Evolutionary conservation across 805 yeast species (phyloP).

Genomic region (Ogataea populi-albae): DNA sequence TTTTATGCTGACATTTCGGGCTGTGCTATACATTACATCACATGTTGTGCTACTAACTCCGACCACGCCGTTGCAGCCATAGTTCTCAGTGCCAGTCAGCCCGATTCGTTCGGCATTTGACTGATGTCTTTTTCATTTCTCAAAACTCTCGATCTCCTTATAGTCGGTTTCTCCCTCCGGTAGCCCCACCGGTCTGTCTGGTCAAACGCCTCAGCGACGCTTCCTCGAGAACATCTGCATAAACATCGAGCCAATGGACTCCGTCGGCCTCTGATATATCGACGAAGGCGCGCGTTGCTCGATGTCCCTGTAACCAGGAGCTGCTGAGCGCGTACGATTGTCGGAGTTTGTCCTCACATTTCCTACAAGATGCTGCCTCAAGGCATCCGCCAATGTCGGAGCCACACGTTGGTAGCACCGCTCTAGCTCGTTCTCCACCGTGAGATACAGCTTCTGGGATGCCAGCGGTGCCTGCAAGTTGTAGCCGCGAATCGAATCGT

Average conservation of each 20-base stretch:
- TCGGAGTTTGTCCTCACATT: neutral
- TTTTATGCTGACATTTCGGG: too few species aligned
- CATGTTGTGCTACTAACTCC: too few species aligned
- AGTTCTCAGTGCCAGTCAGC: too few species aligned
- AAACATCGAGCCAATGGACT: constrained; percentile 30
- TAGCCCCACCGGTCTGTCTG: too few species aligned
- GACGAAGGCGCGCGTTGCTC: constrained; percentile 19
- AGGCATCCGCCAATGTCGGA: constrained; percentile 18
- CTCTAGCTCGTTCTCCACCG: constrained; percentile 42
- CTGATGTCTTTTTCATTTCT: too few species aligned
- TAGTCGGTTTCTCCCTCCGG: too few species aligned
- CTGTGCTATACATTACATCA: too few species aligned
- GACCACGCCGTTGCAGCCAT: too few species aligned
- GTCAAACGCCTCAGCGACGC: too few species aligned
- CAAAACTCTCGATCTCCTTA: too few species aligned
- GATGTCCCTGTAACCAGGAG: constrained; percentile 16
- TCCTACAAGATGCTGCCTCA: constrained; percentile 22
- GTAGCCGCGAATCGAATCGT: constrained; percentile 52
- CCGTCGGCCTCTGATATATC: constrained; percentile 30
- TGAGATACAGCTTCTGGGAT: constrained; percentile 54
- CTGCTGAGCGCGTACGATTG: neutral
- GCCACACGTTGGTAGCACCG: constrained; percentile 37
- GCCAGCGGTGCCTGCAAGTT: constrained; percentile 63
- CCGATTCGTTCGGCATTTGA: too few species aligned
- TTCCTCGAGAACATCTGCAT: constrained; percentile 20